Conservation (phyloP, 306 rosid genomes). For the Medicago arabica region DNA sequence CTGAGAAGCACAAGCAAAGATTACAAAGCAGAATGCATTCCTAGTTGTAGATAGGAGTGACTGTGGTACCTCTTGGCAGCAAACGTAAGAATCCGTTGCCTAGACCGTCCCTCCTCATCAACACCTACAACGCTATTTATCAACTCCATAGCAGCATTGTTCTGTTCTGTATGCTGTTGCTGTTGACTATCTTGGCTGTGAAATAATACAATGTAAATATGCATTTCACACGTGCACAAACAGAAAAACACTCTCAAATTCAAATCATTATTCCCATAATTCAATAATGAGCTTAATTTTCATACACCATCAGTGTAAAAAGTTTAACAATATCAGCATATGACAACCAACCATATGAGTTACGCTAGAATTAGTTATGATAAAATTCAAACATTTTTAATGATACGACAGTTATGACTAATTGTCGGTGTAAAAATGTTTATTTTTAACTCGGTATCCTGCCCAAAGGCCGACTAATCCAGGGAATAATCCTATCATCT, state of each 20-base stretch:
- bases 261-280: conserved; percentile 24
- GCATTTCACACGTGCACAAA: neutral
- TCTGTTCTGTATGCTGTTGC: conserved; percentile 63
- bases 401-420: no score
- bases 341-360: no score
- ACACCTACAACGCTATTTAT: conserved; percentile 84
- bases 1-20: conserved; percentile 6
- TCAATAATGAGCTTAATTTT: neutral
- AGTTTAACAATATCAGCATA: no score
- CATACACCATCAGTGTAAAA: no score
- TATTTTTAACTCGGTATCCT: no score
- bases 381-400: no score
- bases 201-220: conserved; percentile 35
- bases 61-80: conserved; percentile 88
- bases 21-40: conserved; percentile 21
- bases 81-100: conserved; percentile 93
- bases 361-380: no score
- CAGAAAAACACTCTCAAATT: conserved; percentile 28
- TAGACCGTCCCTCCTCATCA: conserved; percentile 97
- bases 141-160: conserved; percentile 88
- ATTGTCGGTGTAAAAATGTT: no score
- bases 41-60: conserved; percentile 23
- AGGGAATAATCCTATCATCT: no score
- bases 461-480: no score
- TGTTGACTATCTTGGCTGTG: conserved; percentile 70